These are phyloP conservation scores for Fusarium stilboides DNA, from an alignment of 2,329 filamentous ascomycete genomes.

Conservation along the genomic window DNA sequence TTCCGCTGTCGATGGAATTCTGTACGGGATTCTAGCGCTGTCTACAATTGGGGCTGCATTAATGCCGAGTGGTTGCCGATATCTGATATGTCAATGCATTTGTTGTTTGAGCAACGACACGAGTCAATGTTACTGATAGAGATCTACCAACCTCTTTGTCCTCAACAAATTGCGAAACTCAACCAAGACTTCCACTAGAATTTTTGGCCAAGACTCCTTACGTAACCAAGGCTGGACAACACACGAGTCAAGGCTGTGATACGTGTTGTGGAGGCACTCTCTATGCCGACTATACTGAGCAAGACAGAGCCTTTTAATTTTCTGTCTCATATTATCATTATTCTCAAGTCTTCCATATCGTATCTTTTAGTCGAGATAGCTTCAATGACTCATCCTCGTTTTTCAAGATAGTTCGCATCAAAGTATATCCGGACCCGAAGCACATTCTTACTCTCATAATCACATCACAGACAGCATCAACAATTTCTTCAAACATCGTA, in stretches of 20 bases:
- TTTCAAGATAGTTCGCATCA: background rate
- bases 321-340: no score
- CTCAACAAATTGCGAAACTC: no score
- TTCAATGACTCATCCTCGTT: background rate
- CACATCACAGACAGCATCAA: background rate
- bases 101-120: background rate
- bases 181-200: no score
- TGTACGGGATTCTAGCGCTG: conserved; percentile 29
- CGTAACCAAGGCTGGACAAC: no score
- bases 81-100: background rate
- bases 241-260: no score
- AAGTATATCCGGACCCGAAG: background rate
- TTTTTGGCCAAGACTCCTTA: no score
- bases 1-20: conserved; percentile 16
- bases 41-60: conserved; percentile 8
- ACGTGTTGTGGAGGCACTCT: no score
- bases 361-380: background rate
- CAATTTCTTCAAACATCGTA: background rate
- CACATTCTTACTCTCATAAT: background rate
- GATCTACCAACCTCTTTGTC: no score
- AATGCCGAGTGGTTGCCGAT: conserved; percentile 21
- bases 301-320: background rate
- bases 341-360: no score
- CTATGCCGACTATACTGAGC: no score
- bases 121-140: background rate